Evolutionary conservation across 768 basidiomycete genomes (phyloP), one percentile per base, ranked within the genome.

Genomic region (Suillus americanus): DNA sequence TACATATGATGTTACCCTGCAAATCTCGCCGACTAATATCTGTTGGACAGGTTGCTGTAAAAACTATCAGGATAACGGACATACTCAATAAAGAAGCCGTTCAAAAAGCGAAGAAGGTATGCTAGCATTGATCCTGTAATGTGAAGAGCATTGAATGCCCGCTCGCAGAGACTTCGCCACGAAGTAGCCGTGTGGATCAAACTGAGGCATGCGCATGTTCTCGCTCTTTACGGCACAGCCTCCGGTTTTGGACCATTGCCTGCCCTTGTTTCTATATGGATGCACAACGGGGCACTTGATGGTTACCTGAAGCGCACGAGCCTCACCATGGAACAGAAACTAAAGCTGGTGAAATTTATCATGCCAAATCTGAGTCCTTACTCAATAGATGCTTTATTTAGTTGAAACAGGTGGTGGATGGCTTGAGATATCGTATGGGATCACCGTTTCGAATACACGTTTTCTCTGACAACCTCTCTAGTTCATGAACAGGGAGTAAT

Each of bases 321-420:
- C 37, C 56, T 57, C 35, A 38, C 37, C 14, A 25, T 40, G 56
- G 14, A 18, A 57, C 56, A 18, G 23, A 57, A 57, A 57, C 23
- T 57, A 25, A 25, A 38, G 9, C 35, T 57, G 37, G 56, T 57
- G 23, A 57, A 23, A 25, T 38, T 38, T 38, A 38, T 57, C 23
- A 16, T 57, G 9, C 16, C 33, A 33, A 33, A 33, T 33, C 5
- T 33, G 33, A 25, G 14, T 38, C 23, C 16, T 18, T 8, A 9
- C 37, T 38, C 16, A 38, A 18, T 35, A 16, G 9, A 28, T 3
- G 13, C 10, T 10, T 54, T 14, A 14, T 35, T 13, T n/a, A 55
- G 54, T n/a, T 55, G n/a, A 37, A 37, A 35, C 54, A 55, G n/a
- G 54, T 55, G 18, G 54, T 55, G 33, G 20, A 55, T 37, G 54